phyloP scores from a whole-genome alignment of 2,329 filamentous ascomycete species.

The Emergomyces pasteurianus region DNA sequence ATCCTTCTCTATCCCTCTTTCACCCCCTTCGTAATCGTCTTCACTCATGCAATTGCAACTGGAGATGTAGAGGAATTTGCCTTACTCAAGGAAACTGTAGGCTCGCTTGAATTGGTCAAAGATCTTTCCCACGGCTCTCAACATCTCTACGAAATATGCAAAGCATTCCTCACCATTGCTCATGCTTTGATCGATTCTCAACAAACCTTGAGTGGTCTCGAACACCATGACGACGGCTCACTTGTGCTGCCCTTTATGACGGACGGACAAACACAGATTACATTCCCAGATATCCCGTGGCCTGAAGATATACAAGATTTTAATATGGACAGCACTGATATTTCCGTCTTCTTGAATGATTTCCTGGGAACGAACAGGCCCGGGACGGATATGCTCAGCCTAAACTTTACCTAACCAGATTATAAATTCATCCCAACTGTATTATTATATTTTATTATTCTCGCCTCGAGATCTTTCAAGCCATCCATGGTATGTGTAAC shows the following conservation, averaged over 20 bases:
- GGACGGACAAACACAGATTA: conserved; percentile 12
- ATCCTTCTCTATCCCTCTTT: conserved; percentile 33
- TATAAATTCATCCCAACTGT: background rate
- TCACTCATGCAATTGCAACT: conserved; percentile 40
- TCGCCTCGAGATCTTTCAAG: background rate
- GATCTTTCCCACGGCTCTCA: conserved; percentile 46
- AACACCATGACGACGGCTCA: conserved; percentile 15
- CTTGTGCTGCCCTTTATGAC: conserved; percentile 11
- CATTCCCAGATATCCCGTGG: conserved; percentile 16
- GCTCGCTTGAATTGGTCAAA: conserved; percentile 41
- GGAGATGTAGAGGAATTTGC: conserved; percentile 40
- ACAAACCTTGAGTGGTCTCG: conserved; percentile 14
- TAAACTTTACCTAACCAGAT: background rate
- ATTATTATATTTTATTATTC: background rate
- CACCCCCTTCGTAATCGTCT: conserved; percentile 38
- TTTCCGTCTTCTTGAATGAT: conserved; percentile 19
- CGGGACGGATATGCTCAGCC: conserved; percentile 16
- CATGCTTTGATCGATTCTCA: conserved; percentile 15
- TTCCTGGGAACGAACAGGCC: conserved; percentile 18
- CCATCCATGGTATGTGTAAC: background rate
- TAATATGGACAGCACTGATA: conserved; percentile 15
- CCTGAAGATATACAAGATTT: conserved; percentile 14
- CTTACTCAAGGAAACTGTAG: conserved; percentile 44
- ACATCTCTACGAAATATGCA: conserved; percentile 49
- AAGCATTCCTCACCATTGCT: conserved; percentile 16